Base-by-base conservation (phyloP, 208 protist genomes). In the Porcisia hertigi region DNA sequence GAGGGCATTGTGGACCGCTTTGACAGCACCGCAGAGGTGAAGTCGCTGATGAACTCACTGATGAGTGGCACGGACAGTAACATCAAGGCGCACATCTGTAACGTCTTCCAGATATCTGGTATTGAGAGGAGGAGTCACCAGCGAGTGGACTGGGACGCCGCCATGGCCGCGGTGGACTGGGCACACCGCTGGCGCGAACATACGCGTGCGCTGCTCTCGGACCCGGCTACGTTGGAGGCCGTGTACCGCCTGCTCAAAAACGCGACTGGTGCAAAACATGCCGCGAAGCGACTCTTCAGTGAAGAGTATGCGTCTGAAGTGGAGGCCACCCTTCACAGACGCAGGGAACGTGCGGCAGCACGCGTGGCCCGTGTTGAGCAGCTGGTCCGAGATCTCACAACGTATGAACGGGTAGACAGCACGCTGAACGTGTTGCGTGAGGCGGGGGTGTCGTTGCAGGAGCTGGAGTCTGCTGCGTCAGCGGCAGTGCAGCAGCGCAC, bases 131-230 rank as follows among this genome's bases (percentile, higher is more conserved):
- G 63, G 16, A 39, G 20, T 9, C 41, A 76, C 30, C 63, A 63
- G 63, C 43, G 43, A 14, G 67, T 92, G 0, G 81, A 93, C 73
- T 93, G 86, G 89, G 92, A 94, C 47, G 74, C 75, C 5, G 72
- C 87, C 7, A 86, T 96, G 72, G 69, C 84, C 43, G 76, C 73
- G 18, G 83, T 93, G 12, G 89, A 94, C 82, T 96, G 90, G 89
- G 43, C 71, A 20, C 85, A 71, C 75, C 86, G 92, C 72, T 92
- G 86, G 87, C 80, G 82, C 23, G 62, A 81, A 20, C 81, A 91
- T 47, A 78, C 84, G 6, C 81, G 79, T 47, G 30, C 52, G 59
- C 82, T 95, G 57, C 82, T 96, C 3, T 71, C 79, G 47, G 73
- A 94, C 73, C 64, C 83, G 39, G 75, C 71, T 1, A 86, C 88